Conservation (phyloP, 2,329 filamentous ascomycete species). For the Penicillium thymicola region DNA sequence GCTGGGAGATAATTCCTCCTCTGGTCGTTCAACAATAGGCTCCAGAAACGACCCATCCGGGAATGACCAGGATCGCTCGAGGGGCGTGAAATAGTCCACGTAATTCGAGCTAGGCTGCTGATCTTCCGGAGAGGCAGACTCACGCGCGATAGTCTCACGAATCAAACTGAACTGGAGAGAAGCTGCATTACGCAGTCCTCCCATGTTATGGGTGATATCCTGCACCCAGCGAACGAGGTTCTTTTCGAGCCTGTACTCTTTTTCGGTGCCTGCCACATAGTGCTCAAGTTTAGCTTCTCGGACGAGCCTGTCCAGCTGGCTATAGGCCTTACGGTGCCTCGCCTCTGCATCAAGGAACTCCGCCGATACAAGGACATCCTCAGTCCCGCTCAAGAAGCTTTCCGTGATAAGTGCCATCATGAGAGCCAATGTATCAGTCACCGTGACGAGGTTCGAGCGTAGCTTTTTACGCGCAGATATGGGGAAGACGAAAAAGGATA, state of each 20-base stretch:
- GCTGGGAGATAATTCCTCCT: constrained; percentile 46
- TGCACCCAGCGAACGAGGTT: constrained; percentile 81
- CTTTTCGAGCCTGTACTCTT: constrained; percentile 73
- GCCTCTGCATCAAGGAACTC: constrained; percentile 62
- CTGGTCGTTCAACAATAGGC: constrained; percentile 61
- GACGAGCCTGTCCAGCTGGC: constrained; percentile 70
- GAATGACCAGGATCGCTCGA: constrained; percentile 33
- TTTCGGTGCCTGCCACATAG: constrained; percentile 74
- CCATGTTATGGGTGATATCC: constrained; percentile 79
- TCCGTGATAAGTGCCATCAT: constrained; percentile 78
- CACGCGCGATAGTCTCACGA: constrained; percentile 52
- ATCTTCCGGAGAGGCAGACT: constrained; percentile 17
- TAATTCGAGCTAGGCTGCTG: constrained; percentile 16
- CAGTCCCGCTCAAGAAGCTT: constrained; percentile 78
- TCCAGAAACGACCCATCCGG: constrained; percentile 51
- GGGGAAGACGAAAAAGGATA: constrained; percentile 75
- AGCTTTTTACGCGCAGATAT: constrained; percentile 72
- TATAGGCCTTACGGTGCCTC: constrained; percentile 65
- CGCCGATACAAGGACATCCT: constrained; percentile 68
- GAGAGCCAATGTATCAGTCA: constrained; percentile 72
- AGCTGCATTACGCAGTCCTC: constrained; percentile 84
- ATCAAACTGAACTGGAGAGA: constrained; percentile 83
- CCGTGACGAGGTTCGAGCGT: constrained; percentile 68
- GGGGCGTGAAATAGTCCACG: constrained; percentile 16
- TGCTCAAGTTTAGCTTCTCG: constrained; percentile 88